Evolutionary conservation across 1,284 basidiomycete species (phyloP).

Genomic region (Cutaneotrichosporon cavernicola): DNA sequence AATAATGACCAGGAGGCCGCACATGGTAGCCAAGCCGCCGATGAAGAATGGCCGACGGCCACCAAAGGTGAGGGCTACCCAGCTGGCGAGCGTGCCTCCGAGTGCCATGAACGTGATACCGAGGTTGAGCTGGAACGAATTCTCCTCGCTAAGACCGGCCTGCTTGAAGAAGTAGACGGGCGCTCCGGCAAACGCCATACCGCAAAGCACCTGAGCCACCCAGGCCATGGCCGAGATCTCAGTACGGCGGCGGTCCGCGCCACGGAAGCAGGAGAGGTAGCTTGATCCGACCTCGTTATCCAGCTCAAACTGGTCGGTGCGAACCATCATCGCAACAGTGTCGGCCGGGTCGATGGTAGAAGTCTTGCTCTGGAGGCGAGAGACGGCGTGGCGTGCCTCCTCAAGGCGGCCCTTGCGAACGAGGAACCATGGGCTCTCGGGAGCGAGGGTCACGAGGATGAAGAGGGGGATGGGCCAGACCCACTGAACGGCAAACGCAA

Average conservation of each 20-base stretch:
- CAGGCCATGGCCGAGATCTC: slow-evolving; percentile 21
- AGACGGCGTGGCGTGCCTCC: slow-evolving; percentile 28
- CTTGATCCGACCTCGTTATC: slow-evolving; percentile 21
- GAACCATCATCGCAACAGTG: slow-evolving; percentile 40
- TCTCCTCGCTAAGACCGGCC: slow-evolving; percentile 18
- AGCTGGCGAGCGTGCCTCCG: slow-evolving; percentile 50
- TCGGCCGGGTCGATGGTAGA: slow-evolving; percentile 30
- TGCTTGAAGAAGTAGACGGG: slow-evolving; percentile 35
- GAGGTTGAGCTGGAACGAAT: slow-evolving; percentile 37
- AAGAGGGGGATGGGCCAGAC: slow-evolving; percentile 44
- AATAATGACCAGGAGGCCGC: slow-evolving; percentile 52
- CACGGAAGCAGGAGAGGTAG: slow-evolving; percentile 40
- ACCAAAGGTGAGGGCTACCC: slow-evolving; percentile 41
- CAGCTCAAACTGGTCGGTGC: slow-evolving; percentile 38
- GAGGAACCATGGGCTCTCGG: slow-evolving; percentile 39
- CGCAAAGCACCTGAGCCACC: slow-evolving; percentile 31
- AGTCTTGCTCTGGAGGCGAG: slow-evolving; percentile 24
- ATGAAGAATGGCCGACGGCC: slow-evolving; percentile 56
- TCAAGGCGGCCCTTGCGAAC: slow-evolving; percentile 31
- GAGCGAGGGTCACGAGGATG: slow-evolving; percentile 28
- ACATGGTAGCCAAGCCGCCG: slow-evolving; percentile 51
- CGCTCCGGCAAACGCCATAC: slow-evolving; percentile 26
- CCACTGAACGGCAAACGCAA: slow-evolving; percentile 54
- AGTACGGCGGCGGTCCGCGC: slow-evolving; percentile 27
- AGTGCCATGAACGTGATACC: slow-evolving; percentile 50